phyloP scores from a whole-genome alignment of 768 basidiomycete genomes.

The Mycena maculata region DNA sequence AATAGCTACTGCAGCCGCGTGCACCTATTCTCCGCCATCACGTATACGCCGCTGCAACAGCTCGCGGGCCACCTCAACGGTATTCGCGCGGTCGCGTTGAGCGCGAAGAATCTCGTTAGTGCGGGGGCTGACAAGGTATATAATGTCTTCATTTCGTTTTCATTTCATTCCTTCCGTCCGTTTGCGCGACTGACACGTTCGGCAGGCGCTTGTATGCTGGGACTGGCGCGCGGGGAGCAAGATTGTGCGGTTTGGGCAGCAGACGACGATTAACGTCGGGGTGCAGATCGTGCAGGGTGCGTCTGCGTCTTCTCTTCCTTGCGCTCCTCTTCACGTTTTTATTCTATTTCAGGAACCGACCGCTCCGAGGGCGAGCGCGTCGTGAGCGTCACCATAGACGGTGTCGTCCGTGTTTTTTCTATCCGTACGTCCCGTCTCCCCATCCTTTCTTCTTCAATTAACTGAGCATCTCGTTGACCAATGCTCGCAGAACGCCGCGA shows the following conservation, averaged over 20 bases:
- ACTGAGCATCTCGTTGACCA: not conserved
- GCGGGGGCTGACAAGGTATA: slow-evolving; percentile 71
- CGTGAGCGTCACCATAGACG: slow-evolving; percentile 93
- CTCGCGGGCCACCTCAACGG: slow-evolving; percentile 89
- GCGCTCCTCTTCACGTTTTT: not conserved
- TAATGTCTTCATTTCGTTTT: not conserved
- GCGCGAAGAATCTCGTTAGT: slow-evolving; percentile 86
- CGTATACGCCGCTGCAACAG: slow-evolving; percentile 86
- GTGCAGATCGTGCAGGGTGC: slow-evolving; percentile 80
- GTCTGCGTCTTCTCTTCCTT: slow-evolving; percentile 23
- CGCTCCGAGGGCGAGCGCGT: slow-evolving; percentile 78
- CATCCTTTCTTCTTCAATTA: not conserved
- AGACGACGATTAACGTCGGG: slow-evolving; percentile 92
- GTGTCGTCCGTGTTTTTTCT: slow-evolving; percentile 90
- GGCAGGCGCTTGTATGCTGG: slow-evolving; percentile 81
- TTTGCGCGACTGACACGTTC: not conserved
- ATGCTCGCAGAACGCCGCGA: slow-evolving; percentile 65
- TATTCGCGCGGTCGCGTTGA: slow-evolving; percentile 89
- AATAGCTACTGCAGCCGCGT: slow-evolving; percentile 68
- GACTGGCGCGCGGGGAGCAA: slow-evolving; percentile 91
- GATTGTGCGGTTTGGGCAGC: slow-evolving; percentile 91
- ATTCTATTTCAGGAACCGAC: slow-evolving; percentile 11
- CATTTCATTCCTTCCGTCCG: not conserved
- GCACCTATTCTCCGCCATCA: slow-evolving; percentile 88
- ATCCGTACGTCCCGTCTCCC: slow-evolving; percentile 74